Percentiles rank a stretch among this genome's conserved stretches.
Evolutionary conservation across 306 rosid genomes (phyloP).

Genomic region (Erythrophleum fordii): DNA sequence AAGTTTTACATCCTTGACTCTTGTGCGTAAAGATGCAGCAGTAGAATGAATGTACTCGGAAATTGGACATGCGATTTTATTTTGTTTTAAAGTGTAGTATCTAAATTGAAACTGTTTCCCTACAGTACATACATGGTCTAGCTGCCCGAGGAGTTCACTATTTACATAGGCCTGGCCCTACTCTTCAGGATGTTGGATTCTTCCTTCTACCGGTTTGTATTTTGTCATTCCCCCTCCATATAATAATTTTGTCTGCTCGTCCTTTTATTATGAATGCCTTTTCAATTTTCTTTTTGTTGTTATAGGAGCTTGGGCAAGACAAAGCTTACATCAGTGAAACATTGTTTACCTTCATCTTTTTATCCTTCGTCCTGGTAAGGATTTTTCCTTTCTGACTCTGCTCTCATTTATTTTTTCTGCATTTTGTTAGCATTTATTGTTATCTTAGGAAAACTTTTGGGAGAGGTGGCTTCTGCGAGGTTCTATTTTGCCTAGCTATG

Average conservation of each 20-base stretch:
- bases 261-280: conserved; percentile 21
- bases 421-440: not conserved
- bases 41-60: conserved; percentile 8
- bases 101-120: conserved; percentile 37
- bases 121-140: conserved; percentile 92
- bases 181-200: conserved; percentile 92
- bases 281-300: conserved; percentile 32
- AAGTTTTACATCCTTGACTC: not conserved
- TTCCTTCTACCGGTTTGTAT: conserved; percentile 77
- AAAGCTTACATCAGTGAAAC: conserved; percentile 93
- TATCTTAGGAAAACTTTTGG: not conserved
- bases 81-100: conserved; percentile 21
- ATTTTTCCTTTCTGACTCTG: conserved; percentile 11
- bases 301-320: conserved; percentile 89
- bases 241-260: too few relatives aligned
- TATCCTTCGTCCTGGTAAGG: conserved; percentile 85
- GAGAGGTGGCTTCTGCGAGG: not conserved
- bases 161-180: conserved; percentile 90
- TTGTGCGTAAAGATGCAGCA: not conserved
- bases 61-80: conserved; percentile 20
- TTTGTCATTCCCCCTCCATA: not conserved
- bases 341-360: conserved; percentile 73
- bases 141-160: conserved; percentile 98
- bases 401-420: not conserved
- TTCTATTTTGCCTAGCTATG: not conserved